phyloP scores from a whole-genome alignment of 495 filamentous ascomycete genomes.

The Penicillium fimorum region DNA sequence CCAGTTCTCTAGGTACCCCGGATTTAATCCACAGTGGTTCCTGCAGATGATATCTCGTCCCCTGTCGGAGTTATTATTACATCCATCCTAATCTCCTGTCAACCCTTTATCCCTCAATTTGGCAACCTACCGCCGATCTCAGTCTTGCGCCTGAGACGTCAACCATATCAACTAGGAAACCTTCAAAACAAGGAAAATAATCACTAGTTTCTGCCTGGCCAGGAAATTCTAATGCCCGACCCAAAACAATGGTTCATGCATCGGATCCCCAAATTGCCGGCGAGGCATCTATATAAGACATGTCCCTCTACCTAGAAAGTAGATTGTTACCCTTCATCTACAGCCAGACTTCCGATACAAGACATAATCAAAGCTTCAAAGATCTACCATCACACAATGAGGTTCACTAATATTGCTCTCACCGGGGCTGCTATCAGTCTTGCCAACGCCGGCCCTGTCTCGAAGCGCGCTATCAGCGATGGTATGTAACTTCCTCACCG shows the following conservation, averaged over 20 bases:
- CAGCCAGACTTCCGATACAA: neutral
- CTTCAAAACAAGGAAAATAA: neutral
- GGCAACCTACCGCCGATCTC: neutral
- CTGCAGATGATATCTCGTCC: neutral
- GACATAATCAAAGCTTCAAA: neutral
- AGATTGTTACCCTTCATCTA: slow-evolving; percentile 1
- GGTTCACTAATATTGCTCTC: slow-evolving; percentile 13
- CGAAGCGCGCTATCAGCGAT: slow-evolving; percentile 19
- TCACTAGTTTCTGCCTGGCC: neutral
- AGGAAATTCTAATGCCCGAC: neutral
- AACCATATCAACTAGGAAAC: neutral
- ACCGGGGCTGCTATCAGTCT: slow-evolving; percentile 11
- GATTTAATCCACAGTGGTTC: slow-evolving; percentile 1
- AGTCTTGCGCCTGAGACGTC: neutral
- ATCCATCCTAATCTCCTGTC: neutral
- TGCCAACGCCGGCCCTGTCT: slow-evolving; percentile 15
- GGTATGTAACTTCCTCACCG: slow-evolving; percentile 2
- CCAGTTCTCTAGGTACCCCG: neutral
- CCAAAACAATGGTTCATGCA: neutral
- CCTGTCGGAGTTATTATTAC: neutral
- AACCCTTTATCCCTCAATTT: neutral
- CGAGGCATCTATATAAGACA: slow-evolving; percentile 1
- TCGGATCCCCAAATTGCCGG: neutral
- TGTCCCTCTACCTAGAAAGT: neutral
- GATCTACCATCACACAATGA: slow-evolving; percentile 11